phyloP scores from a whole-genome alignment of 208 protist species.

The Trypanosoma rangeli region DNA sequence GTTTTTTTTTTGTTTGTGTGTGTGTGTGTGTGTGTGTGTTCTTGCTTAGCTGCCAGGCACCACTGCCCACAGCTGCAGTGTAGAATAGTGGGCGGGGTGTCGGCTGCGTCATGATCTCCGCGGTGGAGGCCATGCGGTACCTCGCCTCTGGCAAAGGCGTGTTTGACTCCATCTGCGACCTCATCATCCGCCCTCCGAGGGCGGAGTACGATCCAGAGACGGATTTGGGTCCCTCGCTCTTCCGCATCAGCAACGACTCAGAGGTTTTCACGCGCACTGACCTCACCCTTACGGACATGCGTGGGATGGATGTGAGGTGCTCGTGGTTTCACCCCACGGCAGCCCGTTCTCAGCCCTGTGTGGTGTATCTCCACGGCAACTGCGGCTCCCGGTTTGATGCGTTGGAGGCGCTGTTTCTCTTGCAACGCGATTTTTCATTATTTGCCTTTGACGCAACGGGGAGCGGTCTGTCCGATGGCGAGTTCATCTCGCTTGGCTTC shows the following conservation, averaged over 20 bases:
- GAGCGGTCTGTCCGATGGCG: constrained; percentile 91
- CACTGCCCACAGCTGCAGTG: not conserved
- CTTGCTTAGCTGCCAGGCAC: not conserved
- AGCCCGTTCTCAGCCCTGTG: constrained; percentile 55
- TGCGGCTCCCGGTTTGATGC: constrained; percentile 80
- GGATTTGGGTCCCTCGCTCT: constrained; percentile 65
- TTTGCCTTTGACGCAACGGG: constrained; percentile 94
- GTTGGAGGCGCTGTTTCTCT: constrained; percentile 77
- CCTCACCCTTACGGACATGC: constrained; percentile 81
- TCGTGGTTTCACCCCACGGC: constrained; percentile 72
- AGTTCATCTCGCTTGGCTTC: constrained; percentile 95
- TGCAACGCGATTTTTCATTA: constrained; percentile 87
- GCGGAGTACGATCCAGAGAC: constrained; percentile 43
- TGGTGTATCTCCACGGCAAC: constrained; percentile 93
- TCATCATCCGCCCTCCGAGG: constrained; percentile 88
- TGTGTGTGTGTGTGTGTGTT: not conserved
- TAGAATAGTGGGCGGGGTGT: not conserved
- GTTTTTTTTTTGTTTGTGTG: not conserved
- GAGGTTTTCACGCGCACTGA: constrained; percentile 60
- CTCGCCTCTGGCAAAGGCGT: constrained; percentile 42
- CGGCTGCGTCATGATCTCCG: constrained; percentile 34
- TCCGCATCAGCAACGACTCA: constrained; percentile 50
- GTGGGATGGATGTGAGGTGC: constrained; percentile 75
- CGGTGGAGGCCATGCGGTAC: constrained; percentile 38
- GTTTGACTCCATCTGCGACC: constrained; percentile 76